Evolutionary conservation across 441 rosid genomes (phyloP).

Genomic region (Breynia disticha): DNA sequence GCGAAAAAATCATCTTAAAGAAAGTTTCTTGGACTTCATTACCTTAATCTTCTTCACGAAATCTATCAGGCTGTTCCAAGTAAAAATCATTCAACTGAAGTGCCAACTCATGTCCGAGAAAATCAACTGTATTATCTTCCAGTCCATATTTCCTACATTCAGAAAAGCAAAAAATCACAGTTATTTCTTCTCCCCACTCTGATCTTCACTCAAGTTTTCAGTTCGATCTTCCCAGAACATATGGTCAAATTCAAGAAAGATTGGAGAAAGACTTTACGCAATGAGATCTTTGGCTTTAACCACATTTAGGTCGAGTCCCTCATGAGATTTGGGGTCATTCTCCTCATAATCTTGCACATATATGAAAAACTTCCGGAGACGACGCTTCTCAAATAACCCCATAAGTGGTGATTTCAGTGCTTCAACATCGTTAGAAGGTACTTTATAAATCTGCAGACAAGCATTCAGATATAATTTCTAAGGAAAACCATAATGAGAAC

Average conservation of each 20-base stretch:
- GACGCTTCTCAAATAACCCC: constrained; percentile 88
- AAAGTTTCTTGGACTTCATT: not conserved
- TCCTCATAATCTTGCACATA: constrained; percentile 76
- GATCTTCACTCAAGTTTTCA: not conserved
- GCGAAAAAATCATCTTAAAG: not conserved
- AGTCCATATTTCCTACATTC: constrained; percentile 62
- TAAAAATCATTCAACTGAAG: constrained; percentile 68
- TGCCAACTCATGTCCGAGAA: constrained; percentile 86
- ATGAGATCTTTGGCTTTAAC: constrained; percentile 66
- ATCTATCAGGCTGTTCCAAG: constrained; percentile 61
- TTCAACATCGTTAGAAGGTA: constrained; percentile 79
- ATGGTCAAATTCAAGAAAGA: not conserved
- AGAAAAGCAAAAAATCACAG: constrained; percentile 4
- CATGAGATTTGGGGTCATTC: constrained; percentile 72
- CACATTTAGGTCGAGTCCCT: constrained; percentile 74
- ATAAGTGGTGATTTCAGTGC: constrained; percentile 83
- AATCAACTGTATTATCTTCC: constrained; percentile 77
- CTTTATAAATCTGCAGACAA: constrained; percentile 54
- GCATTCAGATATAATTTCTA: not conserved
- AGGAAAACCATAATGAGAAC: not conserved
- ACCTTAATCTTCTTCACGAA: constrained; percentile 88
- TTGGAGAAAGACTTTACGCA: constrained; percentile 29
- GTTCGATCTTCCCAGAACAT: not conserved
- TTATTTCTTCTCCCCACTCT: no score
- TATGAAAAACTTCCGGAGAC: constrained; percentile 78